Conservation (phyloP, 176 grass and related monocot genomes). For the Paspalum notatum region DNA sequence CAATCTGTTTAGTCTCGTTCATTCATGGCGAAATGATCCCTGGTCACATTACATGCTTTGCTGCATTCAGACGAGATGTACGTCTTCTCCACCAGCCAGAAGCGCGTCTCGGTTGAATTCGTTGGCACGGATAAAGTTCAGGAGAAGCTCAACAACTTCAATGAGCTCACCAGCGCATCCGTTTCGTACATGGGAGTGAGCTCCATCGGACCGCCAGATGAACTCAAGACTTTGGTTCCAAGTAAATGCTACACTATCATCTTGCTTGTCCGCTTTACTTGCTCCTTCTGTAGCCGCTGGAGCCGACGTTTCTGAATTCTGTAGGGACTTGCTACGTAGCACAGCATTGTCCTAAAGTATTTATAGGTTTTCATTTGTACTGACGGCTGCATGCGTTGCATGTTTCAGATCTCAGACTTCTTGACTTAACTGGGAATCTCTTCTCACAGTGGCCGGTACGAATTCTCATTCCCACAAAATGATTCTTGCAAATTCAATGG, state of each 20-base stretch:
- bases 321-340: background rate
- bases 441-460: constrained; percentile 86
- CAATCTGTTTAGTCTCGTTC: background rate
- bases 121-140: constrained; percentile 83
- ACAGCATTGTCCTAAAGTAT: background rate
- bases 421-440: constrained; percentile 97
- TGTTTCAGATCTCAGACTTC: constrained; percentile 78
- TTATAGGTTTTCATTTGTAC: background rate
- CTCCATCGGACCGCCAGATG: constrained; percentile 49
- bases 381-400: constrained; percentile 30
- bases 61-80: constrained; percentile 84
- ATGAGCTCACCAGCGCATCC: constrained; percentile 60
- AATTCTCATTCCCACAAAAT: constrained; percentile 17
- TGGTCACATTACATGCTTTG: background rate
- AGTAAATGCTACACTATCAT: constrained; percentile 39
- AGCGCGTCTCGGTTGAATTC: constrained; percentile 75
- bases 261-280: constrained; percentile 9
- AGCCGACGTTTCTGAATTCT: background rate
- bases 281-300: background rate
- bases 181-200: constrained; percentile 88
- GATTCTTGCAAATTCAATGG: constrained; percentile 2
- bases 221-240: constrained; percentile 69
- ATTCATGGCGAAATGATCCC: background rate
- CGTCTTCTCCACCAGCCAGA: constrained; percentile 85
- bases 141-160: constrained; percentile 84